phyloP scores from a whole-genome alignment of 495 filamentous ascomycete genomes.

The Astrothelium macrocarpum region DNA sequence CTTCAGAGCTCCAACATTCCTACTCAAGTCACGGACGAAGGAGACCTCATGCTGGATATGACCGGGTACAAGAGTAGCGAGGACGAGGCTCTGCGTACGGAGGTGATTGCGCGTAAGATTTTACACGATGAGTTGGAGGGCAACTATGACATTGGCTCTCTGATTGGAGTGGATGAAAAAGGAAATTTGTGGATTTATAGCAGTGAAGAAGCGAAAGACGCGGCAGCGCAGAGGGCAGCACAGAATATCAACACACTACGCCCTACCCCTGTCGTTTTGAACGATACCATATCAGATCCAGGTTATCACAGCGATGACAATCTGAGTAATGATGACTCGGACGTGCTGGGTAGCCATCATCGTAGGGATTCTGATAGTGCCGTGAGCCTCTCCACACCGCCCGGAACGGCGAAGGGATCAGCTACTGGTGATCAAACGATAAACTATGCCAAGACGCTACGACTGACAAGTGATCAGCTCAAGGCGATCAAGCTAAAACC shows the following conservation, averaged over 20 bases:
- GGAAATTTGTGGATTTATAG: constrained; percentile 99
- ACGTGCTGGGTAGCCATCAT: constrained; percentile 28
- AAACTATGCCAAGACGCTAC: constrained; percentile 93
- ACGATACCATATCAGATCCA: constrained; percentile 78
- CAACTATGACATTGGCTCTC: constrained; percentile 87
- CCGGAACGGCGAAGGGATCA: constrained; percentile 44
- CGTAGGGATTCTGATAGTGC: constrained; percentile 42
- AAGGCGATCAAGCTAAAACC: constrained; percentile 74
- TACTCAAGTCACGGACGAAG: constrained; percentile 78
- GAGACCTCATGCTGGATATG: constrained; percentile 99
- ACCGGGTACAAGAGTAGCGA: constrained; percentile 89
- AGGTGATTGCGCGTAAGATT: constrained; percentile 89
- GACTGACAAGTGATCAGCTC: constrained; percentile 92
- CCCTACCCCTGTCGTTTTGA: constrained; percentile 44
- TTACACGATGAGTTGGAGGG: constrained; percentile 91
- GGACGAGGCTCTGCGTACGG: constrained; percentile 81
- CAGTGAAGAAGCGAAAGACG: constrained; percentile 89
- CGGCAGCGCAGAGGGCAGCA: constrained; percentile 46
- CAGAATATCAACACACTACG: constrained; percentile 40
- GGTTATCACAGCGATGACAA: constrained; percentile 86
- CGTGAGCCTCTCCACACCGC: constrained; percentile 59
- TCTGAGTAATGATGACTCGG: constrained; percentile 28
- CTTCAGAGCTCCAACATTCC: constrained; percentile 83
- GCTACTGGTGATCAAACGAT: constrained; percentile 54
- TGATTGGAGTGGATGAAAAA: constrained; percentile 89